Evolutionary conservation across 164 flowering plant genomes (phyloP), one percentile per base, ranked within the genome.

Genomic region (Nymphaea thermarum): DNA sequence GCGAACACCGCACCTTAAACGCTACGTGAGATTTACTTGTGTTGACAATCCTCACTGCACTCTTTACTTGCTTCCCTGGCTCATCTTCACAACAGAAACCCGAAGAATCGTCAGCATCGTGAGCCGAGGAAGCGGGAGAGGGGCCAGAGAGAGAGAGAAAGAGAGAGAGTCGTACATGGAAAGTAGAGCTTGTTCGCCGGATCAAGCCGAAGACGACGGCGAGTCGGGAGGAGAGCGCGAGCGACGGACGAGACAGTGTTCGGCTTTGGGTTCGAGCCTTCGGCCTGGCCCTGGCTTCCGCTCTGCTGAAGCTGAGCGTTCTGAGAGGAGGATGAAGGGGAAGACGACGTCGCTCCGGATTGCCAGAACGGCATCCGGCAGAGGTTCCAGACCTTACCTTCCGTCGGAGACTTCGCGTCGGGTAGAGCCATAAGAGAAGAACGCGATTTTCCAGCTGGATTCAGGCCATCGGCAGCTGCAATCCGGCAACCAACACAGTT

Each of bases 41-140:
- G 77, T 93, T 93, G 75, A 89, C 89, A 57, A 93, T 79, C 80
- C 87, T 78, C 63, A 93, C 73, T 3, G 98, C 98, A 63, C 98
- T 93, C 67, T 79, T 82, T 51, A 78, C 96, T 71, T 93, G 98
- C 71, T 87, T 93, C 10, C 98, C 98, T 59, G 97, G 94, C 71
- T 93, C 98, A 86, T 90, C 97, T 93, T 76, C 74, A 2, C 55
- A 47, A 47, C 7, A 47, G 55, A 47, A 47, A 47, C 55, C 55
- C 7, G 55, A 47, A 47, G 6, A 47, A 3, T 47, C 5, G 12
- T 7, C 7, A 47, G 12, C 55, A 14, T 5, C 55, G 7, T 7
- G 12, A 47, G 12, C 7, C 55, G 55, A 47, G 55, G 7, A 5
- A 2, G 55, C 12, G 55, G 7, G 55, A 47, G 12, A 47, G 53